These are phyloP conservation scores for Diaporthe sp. DNA, from an alignment of 2,329 filamentous ascomycete species.

Conservation along the genomic window DNA sequence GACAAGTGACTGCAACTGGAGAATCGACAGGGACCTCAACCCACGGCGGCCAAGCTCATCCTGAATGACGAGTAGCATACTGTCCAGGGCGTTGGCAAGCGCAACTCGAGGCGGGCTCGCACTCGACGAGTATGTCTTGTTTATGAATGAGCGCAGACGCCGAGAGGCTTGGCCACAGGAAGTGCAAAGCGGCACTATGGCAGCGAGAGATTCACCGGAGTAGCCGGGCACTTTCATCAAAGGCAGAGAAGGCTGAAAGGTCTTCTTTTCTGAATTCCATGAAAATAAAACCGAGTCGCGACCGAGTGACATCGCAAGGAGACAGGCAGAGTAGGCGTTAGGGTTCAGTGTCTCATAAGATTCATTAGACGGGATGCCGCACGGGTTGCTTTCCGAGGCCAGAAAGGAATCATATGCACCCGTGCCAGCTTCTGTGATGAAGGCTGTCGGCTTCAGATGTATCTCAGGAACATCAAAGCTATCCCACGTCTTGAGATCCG, in stretches of 20 bases:
- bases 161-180: conserved; percentile 62
- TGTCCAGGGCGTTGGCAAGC: conserved; percentile 62
- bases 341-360: conserved; percentile 59
- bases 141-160: conserved; percentile 60
- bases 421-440: conserved; percentile 78
- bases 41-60: conserved; percentile 60
- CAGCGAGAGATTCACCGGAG: conserved; percentile 61
- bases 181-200: conserved; percentile 61
- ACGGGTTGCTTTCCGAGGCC: conserved; percentile 54
- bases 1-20: conserved; percentile 66
- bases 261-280: conserved; percentile 65
- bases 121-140: conserved; percentile 58
- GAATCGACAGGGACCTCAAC: conserved; percentile 58
- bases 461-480: conserved; percentile 64
- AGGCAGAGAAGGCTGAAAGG: conserved; percentile 64
- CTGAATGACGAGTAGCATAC: conserved; percentile 63
- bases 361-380: conserved; percentile 52
- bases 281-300: conserved; percentile 79
- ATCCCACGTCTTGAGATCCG: conserved; percentile 77
- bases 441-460: conserved; percentile 56
- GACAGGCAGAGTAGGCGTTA: conserved; percentile 64
- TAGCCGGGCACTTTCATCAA: conserved; percentile 68
- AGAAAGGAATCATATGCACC: conserved; percentile 75
- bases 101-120: conserved; percentile 63
- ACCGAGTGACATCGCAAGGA: conserved; percentile 77